Evolutionary conservation across 129 eudicot genomes (phyloP), one percentile per base, ranked within the genome.

Genomic region (Erigeron canadensis): DNA sequence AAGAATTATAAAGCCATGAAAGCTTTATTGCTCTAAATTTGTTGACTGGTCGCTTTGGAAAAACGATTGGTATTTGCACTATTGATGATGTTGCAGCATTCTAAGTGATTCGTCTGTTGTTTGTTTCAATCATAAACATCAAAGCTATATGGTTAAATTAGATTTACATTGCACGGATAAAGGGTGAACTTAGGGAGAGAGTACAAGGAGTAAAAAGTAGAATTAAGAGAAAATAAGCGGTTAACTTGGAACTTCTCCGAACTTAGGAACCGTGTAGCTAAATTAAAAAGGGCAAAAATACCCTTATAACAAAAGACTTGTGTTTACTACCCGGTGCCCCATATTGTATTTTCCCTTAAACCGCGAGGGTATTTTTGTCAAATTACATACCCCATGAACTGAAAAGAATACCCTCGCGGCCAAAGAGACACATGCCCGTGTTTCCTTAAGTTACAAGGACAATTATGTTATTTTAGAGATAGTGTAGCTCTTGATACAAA

Each of bases 1-100:
- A 18, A 44, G 79, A 53, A 6, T 67, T 67, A 53, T 18, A 39
- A 63, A 65, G 73, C 19, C 4, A 41, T 34, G 50, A 75, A 55
- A 66, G 79, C 15, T 50, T 60, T 62, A 48, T 69, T 47, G 57
- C 70, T 69, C 55, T 67, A 19, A 60, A 67, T 68, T 66, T 75
- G 63, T 60, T 67, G 67, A 55, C 15, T 39, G 28, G 37, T 63
- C 23, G 70, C 70, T 62, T 47, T 45, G 10, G 9, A 38, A 37
- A 62, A 47, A 50, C 12, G 7, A 7, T 61, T 62, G 12, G 47
- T 69, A 48, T 60, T 69, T 69, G 46, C 4, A 6, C 21, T 58
- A 38, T 46, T 50, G 16, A 61, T 55, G 56, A 67, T 7, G 10
- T 58, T 68, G 64, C 60, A 68, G 55, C 21, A 4, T 37, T 28